phyloP scores from a whole-genome alignment of 306 rosid species.

The Cucurbita ficifolia region DNA sequence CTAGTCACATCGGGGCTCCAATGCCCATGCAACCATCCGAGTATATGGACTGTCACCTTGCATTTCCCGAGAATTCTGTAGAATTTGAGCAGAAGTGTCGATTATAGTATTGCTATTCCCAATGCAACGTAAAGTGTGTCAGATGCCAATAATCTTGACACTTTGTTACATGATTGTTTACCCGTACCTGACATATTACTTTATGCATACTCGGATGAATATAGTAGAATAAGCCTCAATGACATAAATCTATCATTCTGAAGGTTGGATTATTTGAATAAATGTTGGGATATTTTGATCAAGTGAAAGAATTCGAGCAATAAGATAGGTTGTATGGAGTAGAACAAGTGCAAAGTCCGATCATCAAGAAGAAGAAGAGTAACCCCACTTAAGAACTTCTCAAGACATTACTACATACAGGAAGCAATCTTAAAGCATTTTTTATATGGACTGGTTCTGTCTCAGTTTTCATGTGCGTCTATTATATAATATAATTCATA shows the following conservation, averaged over 20 bases:
- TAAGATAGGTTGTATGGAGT: neutral
- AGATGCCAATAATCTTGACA: neutral
- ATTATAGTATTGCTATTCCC: neutral
- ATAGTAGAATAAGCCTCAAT: neutral
- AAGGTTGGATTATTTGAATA: neutral
- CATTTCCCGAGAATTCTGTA: neutral
- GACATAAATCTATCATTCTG: neutral
- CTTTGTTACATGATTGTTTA: neutral
- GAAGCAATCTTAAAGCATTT: neutral
- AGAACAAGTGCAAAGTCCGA: neutral
- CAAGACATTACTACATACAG: neutral
- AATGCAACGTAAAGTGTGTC: neutral
- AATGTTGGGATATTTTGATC: neutral
- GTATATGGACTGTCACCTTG: neutral
- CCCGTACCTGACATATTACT: neutral
- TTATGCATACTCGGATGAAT: neutral
- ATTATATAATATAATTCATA: neutral
- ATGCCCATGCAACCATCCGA: neutral
- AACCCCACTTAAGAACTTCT: neutral
- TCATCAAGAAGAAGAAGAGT: neutral
- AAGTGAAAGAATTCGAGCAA: neutral
- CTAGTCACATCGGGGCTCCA: neutral
- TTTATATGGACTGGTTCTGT: neutral
- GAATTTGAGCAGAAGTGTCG: neutral
- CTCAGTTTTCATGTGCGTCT: neutral